A percentile compares a stretch with the other conserved stretches of the same genome.
phyloP scores from a whole-genome alignment of 208 protist species.

The Herpetomonas samuelpessoai region DNA sequence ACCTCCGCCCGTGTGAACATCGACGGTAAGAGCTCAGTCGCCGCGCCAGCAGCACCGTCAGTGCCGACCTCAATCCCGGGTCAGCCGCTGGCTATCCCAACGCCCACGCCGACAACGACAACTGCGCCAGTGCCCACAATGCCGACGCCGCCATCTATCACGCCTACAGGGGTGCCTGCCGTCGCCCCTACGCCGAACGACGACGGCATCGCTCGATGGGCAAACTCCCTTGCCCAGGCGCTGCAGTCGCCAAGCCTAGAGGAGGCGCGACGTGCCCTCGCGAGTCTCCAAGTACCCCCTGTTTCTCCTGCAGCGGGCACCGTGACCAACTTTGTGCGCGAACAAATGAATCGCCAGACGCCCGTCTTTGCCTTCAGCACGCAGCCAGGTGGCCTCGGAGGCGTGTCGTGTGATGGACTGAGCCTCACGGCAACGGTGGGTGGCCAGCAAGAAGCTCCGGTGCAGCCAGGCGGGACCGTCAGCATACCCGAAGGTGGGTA shows the following conservation, averaged over 20 bases:
- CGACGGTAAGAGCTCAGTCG: constrained; percentile 11
- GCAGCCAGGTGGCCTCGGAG: constrained; percentile 9
- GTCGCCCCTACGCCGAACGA: no score
- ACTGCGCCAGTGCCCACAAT: no score
- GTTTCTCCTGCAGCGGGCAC: constrained; percentile 31
- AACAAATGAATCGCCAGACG: constrained; percentile 47
- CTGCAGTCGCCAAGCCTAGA: constrained; percentile 19
- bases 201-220: no score
- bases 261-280: constrained; percentile 39
- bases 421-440: constrained; percentile 23
- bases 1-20: constrained; percentile 28
- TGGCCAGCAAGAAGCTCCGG: constrained; percentile 9
- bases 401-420: constrained; percentile 30
- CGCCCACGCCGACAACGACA: neutral
- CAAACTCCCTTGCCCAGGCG: neutral
- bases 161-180: no score
- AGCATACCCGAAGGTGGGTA: neutral
- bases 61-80: neutral
- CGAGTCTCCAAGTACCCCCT: constrained; percentile 32
- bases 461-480: constrained; percentile 5
- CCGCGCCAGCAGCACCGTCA: neutral
- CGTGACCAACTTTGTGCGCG: constrained; percentile 54
- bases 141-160: no score
- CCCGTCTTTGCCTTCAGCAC: constrained; percentile 56
- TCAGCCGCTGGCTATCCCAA: neutral